A percentile compares a stretch with the other conserved stretches of the same genome.
Conservation (phyloP, 108 stramenopile genomes). For the Chaetoceros muelleri region DNA sequence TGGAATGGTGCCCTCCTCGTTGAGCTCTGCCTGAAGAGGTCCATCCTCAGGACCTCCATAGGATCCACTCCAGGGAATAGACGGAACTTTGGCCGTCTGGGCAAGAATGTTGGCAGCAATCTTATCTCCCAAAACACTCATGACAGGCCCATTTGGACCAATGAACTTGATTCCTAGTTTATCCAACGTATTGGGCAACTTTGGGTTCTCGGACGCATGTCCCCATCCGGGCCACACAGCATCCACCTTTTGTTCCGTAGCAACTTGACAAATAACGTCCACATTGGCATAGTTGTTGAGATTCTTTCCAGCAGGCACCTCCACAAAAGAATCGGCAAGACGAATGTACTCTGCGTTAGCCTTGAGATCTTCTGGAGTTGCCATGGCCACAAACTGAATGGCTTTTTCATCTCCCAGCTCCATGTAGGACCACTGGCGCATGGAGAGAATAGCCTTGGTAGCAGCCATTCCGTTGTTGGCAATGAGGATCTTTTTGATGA, state of each 20-base stretch:
- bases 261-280: slow-evolving; percentile 75
- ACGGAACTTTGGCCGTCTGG: slow-evolving; percentile 91
- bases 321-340: slow-evolving; percentile 88
- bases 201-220: slow-evolving; percentile 90
- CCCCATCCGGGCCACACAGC: slow-evolving; percentile 97
- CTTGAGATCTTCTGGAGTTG: slow-evolving; percentile 93
- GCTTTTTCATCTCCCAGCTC: slow-evolving; percentile 92
- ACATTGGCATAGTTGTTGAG: slow-evolving; percentile 94
- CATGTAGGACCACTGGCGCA: slow-evolving; percentile 99
- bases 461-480: slow-evolving; percentile 99
- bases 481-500: slow-evolving; percentile 83
- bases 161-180: slow-evolving; percentile 86
- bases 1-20: slow-evolving; percentile 94
- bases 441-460: slow-evolving; percentile 94
- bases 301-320: slow-evolving; percentile 88
- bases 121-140: slow-evolving; percentile 93
- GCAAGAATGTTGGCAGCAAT: slow-evolving; percentile 93
- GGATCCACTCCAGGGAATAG: slow-evolving; percentile 94
- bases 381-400: slow-evolving; percentile 97
- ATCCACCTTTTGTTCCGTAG: slow-evolving; percentile 78
- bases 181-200: slow-evolving; percentile 58
- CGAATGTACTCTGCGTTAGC: slow-evolving; percentile 98
- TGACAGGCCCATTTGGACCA: slow-evolving; percentile 87
- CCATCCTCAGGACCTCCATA: slow-evolving; percentile 87
- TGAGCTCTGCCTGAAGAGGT: slow-evolving; percentile 82